Base-by-base conservation (phyloP, 164 flowering plant species). In the Nymphaea thermarum region DNA sequence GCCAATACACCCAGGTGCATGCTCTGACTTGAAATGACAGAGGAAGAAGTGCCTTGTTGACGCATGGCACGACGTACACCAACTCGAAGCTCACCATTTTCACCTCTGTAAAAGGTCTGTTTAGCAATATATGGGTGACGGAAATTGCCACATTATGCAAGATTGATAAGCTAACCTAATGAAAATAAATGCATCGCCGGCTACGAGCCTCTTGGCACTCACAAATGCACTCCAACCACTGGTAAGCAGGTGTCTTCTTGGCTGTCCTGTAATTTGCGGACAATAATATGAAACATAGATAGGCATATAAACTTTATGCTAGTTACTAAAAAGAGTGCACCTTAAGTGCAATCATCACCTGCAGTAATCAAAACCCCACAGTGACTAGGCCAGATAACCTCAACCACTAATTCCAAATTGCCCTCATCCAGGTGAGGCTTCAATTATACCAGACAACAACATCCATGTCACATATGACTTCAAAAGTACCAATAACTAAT, bases 151-250 rank as follows among this genome's bases (percentile, higher is more conserved):
- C 8, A 51, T 2, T 51, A 8, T 5, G 8, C 14, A 51, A 51
- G 2, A 2, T 51, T 51, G 3, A 51, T 3, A 59, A 41, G 4
- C 42, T 25, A 79, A 79, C 80, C 84, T 81, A 25, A 83, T 6
- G 66, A 75, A 79, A 68, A 84, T 81, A 62, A 80, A 84, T 68
- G 84, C 47, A 72, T 88, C 90, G 51, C 90, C 90, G 6, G 87
- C 71, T 55, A 72, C 78, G 36, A 86, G 82, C 75, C 70, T 82
- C 72, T 88, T 88, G 42, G 84, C 60, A 44, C 76, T 66, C 3
- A 85, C 82, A 75, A 86, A 86, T 25, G 69, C 65, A 70, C 88
- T 86, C 90, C 93, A 88, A 57, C 90, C 93, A 66, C 76, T 83
- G 2, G 86, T 84, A 65, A 88, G 82, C 79, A 86, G 70, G 70